A percentile compares a stretch with the other conserved stretches of the same genome.
Conservation (phyloP, 2,329 filamentous ascomycete genomes). For the Talaromyces sp. region DNA sequence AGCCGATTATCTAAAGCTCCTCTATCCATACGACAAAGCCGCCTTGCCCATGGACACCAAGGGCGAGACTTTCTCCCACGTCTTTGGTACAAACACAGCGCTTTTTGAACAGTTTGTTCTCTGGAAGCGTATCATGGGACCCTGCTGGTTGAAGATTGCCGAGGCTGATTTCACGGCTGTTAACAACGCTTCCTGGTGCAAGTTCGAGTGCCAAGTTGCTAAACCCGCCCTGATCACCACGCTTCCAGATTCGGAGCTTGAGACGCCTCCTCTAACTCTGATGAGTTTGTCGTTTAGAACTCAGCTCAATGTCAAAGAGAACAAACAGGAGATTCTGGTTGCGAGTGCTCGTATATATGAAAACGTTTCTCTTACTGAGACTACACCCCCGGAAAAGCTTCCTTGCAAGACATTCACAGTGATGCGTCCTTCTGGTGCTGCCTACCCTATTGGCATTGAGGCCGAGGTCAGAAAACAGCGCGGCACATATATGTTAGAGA, state of each 20-base stretch:
- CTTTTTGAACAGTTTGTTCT: slow-evolving; percentile 97
- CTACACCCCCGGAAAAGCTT: slow-evolving; percentile 80
- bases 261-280: slow-evolving; percentile 83
- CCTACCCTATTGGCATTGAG: slow-evolving; percentile 86
- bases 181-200: slow-evolving; percentile 95
- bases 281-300: slow-evolving; percentile 93
- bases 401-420: slow-evolving; percentile 88
- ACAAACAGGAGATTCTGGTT: slow-evolving; percentile 92
- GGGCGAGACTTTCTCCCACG: slow-evolving; percentile 87
- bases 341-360: slow-evolving; percentile 92
- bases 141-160: slow-evolving; percentile 91
- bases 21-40: slow-evolving; percentile 88
- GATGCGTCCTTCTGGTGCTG: slow-evolving; percentile 70
- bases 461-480: slow-evolving; percentile 67
- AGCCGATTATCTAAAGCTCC: slow-evolving; percentile 86
- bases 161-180: slow-evolving; percentile 77
- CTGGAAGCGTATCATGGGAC: slow-evolving; percentile 98
- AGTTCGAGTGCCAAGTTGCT: slow-evolving; percentile 78
- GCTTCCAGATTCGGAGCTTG: slow-evolving; percentile 71
- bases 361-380: slow-evolving; percentile 80
- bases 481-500: slow-evolving; percentile 74
- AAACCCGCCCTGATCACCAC: slow-evolving; percentile 72
- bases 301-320: slow-evolving; percentile 81
- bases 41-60: slow-evolving; percentile 64
- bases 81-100: slow-evolving; percentile 89